A percentile compares a stretch with the other conserved stretches of the same genome.
Evolutionary conservation across 176 grass and related monocot species (phyloP).

Genomic region (Bolboschoenus planiculmis): DNA sequence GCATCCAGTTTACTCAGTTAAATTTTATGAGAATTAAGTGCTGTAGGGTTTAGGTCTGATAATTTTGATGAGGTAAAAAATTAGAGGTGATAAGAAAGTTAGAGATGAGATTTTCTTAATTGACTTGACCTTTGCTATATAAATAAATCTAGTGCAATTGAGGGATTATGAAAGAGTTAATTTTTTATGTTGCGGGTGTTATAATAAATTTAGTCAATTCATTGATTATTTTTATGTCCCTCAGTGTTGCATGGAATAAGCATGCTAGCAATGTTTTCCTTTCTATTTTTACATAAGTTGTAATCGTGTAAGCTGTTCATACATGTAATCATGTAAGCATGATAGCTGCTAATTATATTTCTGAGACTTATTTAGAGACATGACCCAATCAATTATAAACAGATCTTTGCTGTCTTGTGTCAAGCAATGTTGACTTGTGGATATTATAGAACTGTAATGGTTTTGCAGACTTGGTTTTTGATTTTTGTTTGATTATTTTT

Average conservation of each 20-base stretch:
- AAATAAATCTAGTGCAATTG: background rate
- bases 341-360: background rate
- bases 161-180: background rate
- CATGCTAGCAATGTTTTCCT: background rate
- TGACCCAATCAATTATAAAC: background rate
- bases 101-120: background rate
- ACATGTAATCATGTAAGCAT: background rate
- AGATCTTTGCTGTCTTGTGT: no score
- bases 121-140: background rate
- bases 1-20: constrained; percentile 32
- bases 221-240: background rate
- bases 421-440: no score
- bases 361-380: background rate
- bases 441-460: no score
- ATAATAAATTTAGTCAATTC: background rate
- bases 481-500: no score
- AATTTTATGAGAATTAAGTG: background rate
- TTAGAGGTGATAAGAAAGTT: background rate
- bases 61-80: background rate
- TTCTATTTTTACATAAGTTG: background rate
- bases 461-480: no score
- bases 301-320: background rate
- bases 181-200: background rate
- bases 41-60: background rate
- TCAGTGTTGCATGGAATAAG: background rate